phyloP scores from a whole-genome alignment of 2,329 filamentous ascomycete genomes.

The Ceratocystis lukuohia region DNA sequence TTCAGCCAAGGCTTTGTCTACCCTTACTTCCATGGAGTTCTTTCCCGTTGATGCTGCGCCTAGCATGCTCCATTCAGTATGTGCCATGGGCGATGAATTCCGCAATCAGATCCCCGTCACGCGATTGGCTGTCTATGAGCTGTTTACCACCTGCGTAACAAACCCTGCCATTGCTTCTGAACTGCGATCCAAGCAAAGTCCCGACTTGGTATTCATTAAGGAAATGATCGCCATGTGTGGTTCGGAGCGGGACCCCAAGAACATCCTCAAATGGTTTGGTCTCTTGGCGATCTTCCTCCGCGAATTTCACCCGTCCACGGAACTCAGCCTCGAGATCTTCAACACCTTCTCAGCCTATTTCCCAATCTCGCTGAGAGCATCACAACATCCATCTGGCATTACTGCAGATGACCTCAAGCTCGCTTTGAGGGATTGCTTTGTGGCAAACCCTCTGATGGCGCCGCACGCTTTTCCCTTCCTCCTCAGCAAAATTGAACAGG shows the following conservation, averaged over 20 bases:
- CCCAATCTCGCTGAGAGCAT: slow-evolving; percentile 43
- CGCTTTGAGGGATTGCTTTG: slow-evolving; percentile 41
- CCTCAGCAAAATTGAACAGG: slow-evolving; percentile 44
- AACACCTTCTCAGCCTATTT: slow-evolving; percentile 46
- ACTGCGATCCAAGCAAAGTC: slow-evolving; percentile 29
- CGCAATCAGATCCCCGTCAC: slow-evolving; percentile 39
- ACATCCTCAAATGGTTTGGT: slow-evolving; percentile 44
- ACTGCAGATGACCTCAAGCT: slow-evolving; percentile 44
- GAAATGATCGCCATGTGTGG: slow-evolving; percentile 39
- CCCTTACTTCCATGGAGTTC: slow-evolving; percentile 36
- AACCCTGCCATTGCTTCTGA: slow-evolving; percentile 32
- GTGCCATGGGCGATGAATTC: slow-evolving; percentile 43
- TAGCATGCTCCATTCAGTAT: slow-evolving; percentile 37
- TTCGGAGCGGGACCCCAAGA: slow-evolving; percentile 44
- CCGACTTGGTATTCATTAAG: slow-evolving; percentile 34
- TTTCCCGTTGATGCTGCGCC: slow-evolving; percentile 38
- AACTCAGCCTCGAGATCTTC: slow-evolving; percentile 39
- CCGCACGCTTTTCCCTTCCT: slow-evolving; percentile 39
- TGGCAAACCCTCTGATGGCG: slow-evolving; percentile 36
- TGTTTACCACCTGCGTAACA: slow-evolving; percentile 34
- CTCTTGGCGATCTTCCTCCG: slow-evolving; percentile 34
- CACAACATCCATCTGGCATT: slow-evolving; percentile 36
- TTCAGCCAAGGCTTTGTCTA: slow-evolving; percentile 39
- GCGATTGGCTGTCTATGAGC: slow-evolving; percentile 38
- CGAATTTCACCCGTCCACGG: slow-evolving; percentile 33